Evolutionary conservation across 495 filamentous ascomycete genomes (phyloP), one percentile per base, ranked within the genome.

Genomic region (Aspergillus campestris): DNA sequence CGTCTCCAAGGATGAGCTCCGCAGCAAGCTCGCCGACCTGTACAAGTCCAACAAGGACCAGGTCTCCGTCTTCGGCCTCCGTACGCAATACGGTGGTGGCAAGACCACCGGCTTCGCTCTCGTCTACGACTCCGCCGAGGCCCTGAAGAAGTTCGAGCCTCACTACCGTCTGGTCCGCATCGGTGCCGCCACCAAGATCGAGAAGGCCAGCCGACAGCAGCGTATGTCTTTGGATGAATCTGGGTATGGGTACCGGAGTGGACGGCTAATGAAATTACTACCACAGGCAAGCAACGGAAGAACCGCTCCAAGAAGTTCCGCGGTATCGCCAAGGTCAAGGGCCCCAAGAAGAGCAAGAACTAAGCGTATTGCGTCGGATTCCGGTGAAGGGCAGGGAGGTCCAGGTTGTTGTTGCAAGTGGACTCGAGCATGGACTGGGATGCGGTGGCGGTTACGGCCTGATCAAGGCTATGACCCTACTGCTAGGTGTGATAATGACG

Each of bases 111-210:
- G 94, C 58, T 99, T 99, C 72, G 94, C 89, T 51, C 84, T 97
- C 55, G 80, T 99, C 76, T 99, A 99, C 80, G 94, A 99, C 69
- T 91, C 86, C 57, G 73, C 78, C 56, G 94, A 97, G 79, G 87
- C 87, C 58, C 80, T 97, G 81, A 97, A 96, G 86, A 95, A 96
- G 75, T 99, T 97, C 72, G 94, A 99, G 84, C 94, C 94, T 58
- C 85, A 86, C 73, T 97, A 95, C 84, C 82, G 92, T 68, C 80
- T 94, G 48, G 82, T 97, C 70, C 82, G 94, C 59, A 84, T 94
- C 67, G 92, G 92, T 60, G 77, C 84, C 50, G 90, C 87, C 52
- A 71, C 64, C 61, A 97, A 97, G 87, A 78, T 89, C 67, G 94
- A 99, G 84, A 88, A 88, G 76, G 77, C 94, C 53, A 86, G 81